Conservation (phyloP, 2,329 filamentous ascomycete species). For the Microascus cirrosus region DNA sequence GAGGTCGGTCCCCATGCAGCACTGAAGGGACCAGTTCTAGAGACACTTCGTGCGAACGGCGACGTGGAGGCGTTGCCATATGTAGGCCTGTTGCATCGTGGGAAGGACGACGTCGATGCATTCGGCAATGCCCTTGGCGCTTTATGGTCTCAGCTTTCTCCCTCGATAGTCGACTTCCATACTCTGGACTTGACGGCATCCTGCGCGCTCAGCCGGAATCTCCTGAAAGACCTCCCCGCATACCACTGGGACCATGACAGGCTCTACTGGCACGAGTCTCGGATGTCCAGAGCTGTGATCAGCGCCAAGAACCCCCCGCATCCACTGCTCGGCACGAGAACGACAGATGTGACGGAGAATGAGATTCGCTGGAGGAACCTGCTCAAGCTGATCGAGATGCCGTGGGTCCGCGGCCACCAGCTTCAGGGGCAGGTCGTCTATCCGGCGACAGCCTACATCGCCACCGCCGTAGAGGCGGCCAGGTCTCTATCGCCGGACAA, state of each 20-base stretch:
- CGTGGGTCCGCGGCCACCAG: conserved; percentile 28
- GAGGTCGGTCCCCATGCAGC: conserved; percentile 16
- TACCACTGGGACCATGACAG: conserved; percentile 25
- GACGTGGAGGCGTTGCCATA: conserved; percentile 6
- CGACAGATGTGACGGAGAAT: conserved; percentile 9
- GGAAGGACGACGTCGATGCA: conserved; percentile 7
- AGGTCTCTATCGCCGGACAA: conserved; percentile 6
- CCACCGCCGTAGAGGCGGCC: conserved; percentile 20
- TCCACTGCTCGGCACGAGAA: conserved; percentile 24
- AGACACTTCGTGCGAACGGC: conserved; percentile 6
- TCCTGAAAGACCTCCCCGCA: conserved; percentile 15
- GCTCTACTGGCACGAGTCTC: conserved; percentile 17
- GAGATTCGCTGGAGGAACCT: conserved; percentile 16
- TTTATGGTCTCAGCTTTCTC: conserved; percentile 12
- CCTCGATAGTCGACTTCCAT: too few species aligned
- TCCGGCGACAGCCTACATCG: conserved; percentile 23
- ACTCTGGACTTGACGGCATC: conserved; percentile 17
- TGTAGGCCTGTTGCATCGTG: conserved; percentile 8
- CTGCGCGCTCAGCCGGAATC: conserved; percentile 12
- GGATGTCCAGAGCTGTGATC: conserved; percentile 16
- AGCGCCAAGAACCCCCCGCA: conserved; percentile 14
- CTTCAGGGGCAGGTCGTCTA: conserved; percentile 19
- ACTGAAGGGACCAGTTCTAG: conserved; percentile 11
- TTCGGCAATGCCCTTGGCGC: conserved; percentile 31
- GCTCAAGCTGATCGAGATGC: conserved; percentile 11